These are phyloP conservation scores for Pyrenophora tritici-repentis DNA, from an alignment of 2,329 filamentous ascomycete genomes.

Conservation along the genomic window DNA sequence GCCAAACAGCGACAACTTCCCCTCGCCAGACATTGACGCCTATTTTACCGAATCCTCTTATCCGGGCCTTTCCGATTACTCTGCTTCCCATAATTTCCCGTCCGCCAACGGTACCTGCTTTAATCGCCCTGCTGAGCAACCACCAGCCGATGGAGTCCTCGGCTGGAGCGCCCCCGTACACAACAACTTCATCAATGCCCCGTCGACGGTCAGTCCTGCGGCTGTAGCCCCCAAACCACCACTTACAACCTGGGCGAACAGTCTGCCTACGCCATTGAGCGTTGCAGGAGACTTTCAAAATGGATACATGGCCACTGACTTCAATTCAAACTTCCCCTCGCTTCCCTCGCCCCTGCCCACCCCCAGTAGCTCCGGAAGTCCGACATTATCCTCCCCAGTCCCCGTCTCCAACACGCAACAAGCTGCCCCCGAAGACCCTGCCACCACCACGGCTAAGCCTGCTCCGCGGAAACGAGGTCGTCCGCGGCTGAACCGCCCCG, in stretches of 20 bases:
- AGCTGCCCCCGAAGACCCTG: background rate
- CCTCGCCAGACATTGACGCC: slow-evolving; percentile 9
- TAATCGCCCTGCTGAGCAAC: background rate
- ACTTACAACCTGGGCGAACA: slow-evolving; percentile 5
- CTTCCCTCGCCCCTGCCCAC: slow-evolving; percentile 10
- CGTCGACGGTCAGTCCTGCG: background rate
- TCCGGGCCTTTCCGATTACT: slow-evolving; percentile 3
- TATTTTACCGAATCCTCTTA: slow-evolving; percentile 8
- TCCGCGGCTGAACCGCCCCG: slow-evolving; percentile 9
- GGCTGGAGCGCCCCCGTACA: slow-evolving; percentile 5
- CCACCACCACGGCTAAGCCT: slow-evolving; percentile 3
- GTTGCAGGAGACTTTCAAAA: slow-evolving; percentile 5
- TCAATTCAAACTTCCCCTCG: slow-evolving; percentile 3
- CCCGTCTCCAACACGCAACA: background rate
- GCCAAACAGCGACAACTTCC: slow-evolving; percentile 10
- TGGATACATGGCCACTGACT: slow-evolving; percentile 3
- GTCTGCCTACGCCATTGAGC: slow-evolving; percentile 6
- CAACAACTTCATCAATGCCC: slow-evolving; percentile 7
- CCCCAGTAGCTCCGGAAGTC: slow-evolving; percentile 5
- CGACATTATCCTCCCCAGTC: slow-evolving; percentile 2
- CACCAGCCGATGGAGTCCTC: background rate
- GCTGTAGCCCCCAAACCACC: background rate
- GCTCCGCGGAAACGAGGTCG: slow-evolving; percentile 11
- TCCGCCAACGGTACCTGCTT: slow-evolving; percentile 2
- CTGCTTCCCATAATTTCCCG: slow-evolving; percentile 1